Evolutionary conservation across 2,329 filamentous ascomycete genomes (phyloP), one percentile per base, ranked within the genome.

Genomic region (Diaporthe amygdali): DNA sequence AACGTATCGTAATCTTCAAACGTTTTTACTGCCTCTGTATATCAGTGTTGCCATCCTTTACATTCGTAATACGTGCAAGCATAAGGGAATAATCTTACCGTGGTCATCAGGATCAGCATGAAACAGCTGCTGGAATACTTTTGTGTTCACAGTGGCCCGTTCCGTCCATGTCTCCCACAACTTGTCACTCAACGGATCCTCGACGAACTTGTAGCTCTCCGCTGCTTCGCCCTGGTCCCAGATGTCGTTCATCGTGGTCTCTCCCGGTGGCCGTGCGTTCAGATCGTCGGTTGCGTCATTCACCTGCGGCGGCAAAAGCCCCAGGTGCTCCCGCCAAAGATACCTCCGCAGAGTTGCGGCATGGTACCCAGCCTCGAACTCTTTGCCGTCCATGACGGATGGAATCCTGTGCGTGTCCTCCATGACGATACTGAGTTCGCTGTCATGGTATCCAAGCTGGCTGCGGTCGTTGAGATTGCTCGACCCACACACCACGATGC

Each of bases 391-490:
- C 94, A 98, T 97, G 30, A 81, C 89, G 6, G 90, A 94, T 9
- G 89, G 85, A 2, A 98, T 83, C 6, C 84, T 87, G 10, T 91
- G 91, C 0, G 89, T 92, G 79, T 98, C 96, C 77, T 97, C 92
- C 87, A 98, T 93, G 55, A 98, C 91, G 68, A 98, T 93, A 47
- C 93, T 93, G 47, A 98, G 88, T 80, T 98, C 96, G 61, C 93
- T 96, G 81, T 98, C 96, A 81, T 97, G 96, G 76, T 92, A 90
- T 17, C 96, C 96, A 6, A 96, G 84, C 81, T 97, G 95, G 64
- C 94, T 90, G 67, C 96, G 92, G 79, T 98, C 96, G 80, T 98
- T 98, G 76, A 98, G 87, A 81, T 98, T 98, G 74, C 93, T 94
- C 32, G 92, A 95, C 22, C 94, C 94, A 78, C 94, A 96, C 67